phyloP scores from a whole-genome alignment of 768 basidiomycete species.

The Mycena pura region DNA sequence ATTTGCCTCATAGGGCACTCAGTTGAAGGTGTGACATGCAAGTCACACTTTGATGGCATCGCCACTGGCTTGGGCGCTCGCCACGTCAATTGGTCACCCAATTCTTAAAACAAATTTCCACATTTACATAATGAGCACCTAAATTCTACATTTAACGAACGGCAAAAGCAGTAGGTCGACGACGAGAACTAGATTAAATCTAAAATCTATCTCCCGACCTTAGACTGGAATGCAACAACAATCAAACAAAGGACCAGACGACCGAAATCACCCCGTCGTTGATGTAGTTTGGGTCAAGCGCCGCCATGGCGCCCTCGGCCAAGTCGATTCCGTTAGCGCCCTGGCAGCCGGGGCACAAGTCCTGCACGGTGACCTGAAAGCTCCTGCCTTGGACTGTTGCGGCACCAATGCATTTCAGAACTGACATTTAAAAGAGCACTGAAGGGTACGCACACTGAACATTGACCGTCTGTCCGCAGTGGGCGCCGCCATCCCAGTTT shows the following conservation, averaged over 20 bases:
- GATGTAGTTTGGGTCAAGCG: constrained; percentile 15
- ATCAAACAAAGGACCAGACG: constrained; percentile 5
- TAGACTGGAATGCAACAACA: not conserved
- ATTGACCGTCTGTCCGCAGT: constrained; percentile 12
- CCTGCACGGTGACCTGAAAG: constrained; percentile 6
- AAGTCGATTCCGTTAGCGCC: constrained; percentile 16
- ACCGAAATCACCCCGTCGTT: constrained; percentile 17
- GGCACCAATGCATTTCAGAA: not conserved
- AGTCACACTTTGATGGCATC: no score
- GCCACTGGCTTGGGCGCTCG: no score
- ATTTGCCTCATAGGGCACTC: no score
- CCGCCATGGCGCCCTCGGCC: constrained; percentile 13
- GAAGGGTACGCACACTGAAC: constrained; percentile 12
- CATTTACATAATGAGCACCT: not conserved
- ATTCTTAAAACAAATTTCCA: no score
- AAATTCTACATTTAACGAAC: not conserved
- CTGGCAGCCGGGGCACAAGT: constrained; percentile 20
- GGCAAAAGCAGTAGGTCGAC: not conserved
- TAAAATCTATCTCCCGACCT: not conserved
- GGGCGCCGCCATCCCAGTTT: constrained; percentile 13
- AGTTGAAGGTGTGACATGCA: no score
- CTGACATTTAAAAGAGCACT: not conserved
- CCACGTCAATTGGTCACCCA: no score
- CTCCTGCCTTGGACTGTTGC: constrained; percentile 7
- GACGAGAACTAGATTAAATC: not conserved